Conservation (phyloP, 306 rosid species). For the Inga oerstediana region DNA sequence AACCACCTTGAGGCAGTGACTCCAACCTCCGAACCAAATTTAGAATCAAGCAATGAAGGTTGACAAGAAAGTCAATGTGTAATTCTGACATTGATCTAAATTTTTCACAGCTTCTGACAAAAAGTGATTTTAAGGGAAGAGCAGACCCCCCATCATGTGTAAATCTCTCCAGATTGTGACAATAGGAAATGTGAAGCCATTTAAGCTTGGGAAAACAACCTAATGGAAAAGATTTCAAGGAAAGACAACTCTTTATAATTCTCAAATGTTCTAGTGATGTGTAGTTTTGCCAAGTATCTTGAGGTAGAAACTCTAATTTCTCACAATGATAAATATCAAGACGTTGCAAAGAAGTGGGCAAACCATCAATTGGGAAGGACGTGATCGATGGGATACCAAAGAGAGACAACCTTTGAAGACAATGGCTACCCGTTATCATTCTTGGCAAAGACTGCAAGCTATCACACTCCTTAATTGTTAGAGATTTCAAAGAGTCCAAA, state of each 20-base stretch:
- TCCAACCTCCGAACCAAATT: neutral
- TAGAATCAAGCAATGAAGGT: fast-evolving
- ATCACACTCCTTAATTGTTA: neutral
- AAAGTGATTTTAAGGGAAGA: neutral
- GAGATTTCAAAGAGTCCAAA: neutral
- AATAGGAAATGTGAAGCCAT: fast-evolving
- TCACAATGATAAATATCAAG: neutral
- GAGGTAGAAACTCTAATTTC: conserved; percentile 1
- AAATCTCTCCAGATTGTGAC: neutral
- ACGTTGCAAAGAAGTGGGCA: neutral
- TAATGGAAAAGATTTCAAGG: neutral
- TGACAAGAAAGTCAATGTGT: neutral
- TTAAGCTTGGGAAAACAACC: neutral
- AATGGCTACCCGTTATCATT: neutral
- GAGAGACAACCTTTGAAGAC: neutral
- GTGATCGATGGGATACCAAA: neutral
- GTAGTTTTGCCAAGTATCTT: neutral
- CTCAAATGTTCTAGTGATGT: fast-evolving
- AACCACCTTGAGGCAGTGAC: neutral
- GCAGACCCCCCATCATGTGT: neutral
- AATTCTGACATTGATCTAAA: neutral
- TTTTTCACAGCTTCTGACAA: fast-evolving
- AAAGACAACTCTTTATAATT: neutral
- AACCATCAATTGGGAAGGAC: conserved; percentile 1
- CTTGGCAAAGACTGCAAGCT: conserved; percentile 4